Percentiles rank a stretch among this genome's conserved stretches.
Conservation (phyloP, 495 filamentous ascomycete genomes). For the Pyrenula aspistea region DNA sequence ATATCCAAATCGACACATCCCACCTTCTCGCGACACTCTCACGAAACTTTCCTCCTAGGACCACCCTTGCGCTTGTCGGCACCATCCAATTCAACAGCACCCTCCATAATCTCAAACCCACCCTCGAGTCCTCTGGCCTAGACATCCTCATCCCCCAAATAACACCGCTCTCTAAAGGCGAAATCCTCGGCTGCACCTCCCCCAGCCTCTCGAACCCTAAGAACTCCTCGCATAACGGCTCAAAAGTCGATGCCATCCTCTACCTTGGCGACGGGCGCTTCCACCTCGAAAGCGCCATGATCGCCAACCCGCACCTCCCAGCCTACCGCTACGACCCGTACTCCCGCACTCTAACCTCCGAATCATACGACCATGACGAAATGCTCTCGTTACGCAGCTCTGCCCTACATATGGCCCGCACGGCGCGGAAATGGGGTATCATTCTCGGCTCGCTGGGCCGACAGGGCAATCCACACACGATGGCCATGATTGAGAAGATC, state of each 20-base stretch:
- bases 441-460: conserved; percentile 87
- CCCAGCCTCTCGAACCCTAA: conserved; percentile 45
- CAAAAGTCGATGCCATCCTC: conserved; percentile 62
- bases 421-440: conserved; percentile 79
- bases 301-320: conserved; percentile 81
- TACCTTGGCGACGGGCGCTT: conserved; percentile 96
- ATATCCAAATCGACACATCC: conserved; percentile 83
- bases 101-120: conserved; percentile 65
- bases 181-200: conserved; percentile 92
- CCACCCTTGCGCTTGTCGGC: conserved; percentile 83
- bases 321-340: conserved; percentile 98
- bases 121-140: conserved; percentile 72
- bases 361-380: conserved; percentile 79
- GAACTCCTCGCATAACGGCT: conserved; percentile 7
- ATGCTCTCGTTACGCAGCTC: conserved; percentile 71
- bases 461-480: conserved; percentile 90
- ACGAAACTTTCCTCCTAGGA: conserved; percentile 72
- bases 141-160: conserved; percentile 81
- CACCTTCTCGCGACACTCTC: conserved; percentile 82
- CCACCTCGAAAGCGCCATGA: conserved; percentile 97
- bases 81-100: conserved; percentile 99
- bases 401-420: conserved; percentile 62
- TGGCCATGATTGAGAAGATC: conserved; percentile 70
- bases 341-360: conserved; percentile 76
- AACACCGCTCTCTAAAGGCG: conserved; percentile 79